Evolutionary conservation across 2,329 filamentous ascomycete species (phyloP).

Genomic region (Botrytis pseudocinerea): DNA sequence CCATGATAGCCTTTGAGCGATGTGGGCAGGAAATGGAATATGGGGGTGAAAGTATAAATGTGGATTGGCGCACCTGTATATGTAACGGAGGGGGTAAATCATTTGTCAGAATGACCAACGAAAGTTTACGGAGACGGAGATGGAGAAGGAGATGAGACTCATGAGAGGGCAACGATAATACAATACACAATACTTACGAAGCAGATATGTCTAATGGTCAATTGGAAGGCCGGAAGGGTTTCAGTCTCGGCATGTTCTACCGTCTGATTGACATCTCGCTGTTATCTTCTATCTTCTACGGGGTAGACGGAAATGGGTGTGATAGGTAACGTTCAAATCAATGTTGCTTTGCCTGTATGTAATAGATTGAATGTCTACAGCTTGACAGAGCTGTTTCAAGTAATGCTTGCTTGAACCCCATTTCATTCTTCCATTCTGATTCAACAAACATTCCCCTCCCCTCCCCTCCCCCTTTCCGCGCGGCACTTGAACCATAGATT

Average conservation of each 20-base stretch:
- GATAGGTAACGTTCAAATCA: not conserved
- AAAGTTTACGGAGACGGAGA: not conserved
- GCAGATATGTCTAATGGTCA: not conserved
- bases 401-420: conserved; percentile 11
- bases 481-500: conserved; percentile 1
- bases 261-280: not conserved
- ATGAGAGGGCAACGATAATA: not conserved
- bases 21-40: not conserved
- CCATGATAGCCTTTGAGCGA: not conserved
- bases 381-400: not conserved
- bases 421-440: not conserved
- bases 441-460: not conserved
- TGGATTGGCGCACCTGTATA: not conserved
- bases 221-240: not conserved
- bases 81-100: not conserved
- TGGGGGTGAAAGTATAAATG: conserved; percentile 5
- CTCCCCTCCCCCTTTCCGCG: not conserved
- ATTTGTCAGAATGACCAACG: conserved; percentile 2
- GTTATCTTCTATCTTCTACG: not conserved
- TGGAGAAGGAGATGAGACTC: not conserved
- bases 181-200: not conserved
- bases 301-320: too few species aligned
- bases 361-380: not conserved
- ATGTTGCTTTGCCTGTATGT: not conserved
- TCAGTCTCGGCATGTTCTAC: not conserved